Percentiles rank a stretch among this genome's conserved stretches.
These are phyloP conservation scores for Pittosporum tobira DNA, from an alignment of 129 eudicot genomes.

Conservation along the genomic window DNA sequence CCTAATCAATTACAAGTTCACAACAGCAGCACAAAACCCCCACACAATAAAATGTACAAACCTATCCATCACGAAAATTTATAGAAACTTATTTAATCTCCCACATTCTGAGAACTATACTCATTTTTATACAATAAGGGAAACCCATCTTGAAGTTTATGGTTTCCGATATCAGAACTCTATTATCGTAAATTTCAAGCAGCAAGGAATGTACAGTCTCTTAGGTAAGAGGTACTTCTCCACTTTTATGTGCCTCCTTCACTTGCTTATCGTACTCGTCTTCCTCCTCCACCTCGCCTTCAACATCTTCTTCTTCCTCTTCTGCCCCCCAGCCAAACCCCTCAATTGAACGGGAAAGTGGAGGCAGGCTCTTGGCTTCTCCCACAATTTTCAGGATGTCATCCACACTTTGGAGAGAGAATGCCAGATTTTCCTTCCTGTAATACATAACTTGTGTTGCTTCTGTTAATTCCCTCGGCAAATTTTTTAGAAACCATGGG, in stretches of 20 bases:
- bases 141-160: no score
- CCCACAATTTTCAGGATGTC: slow-evolving; percentile 82
- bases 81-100: background rate
- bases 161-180: background rate
- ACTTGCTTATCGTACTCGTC: slow-evolving; percentile 82
- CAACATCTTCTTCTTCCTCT: slow-evolving; percentile 43
- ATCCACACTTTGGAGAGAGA: slow-evolving; percentile 70
- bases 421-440: slow-evolving; percentile 71
- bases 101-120: no score
- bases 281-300: slow-evolving; percentile 52
- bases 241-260: slow-evolving; percentile 70
- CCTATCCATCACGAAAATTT: slow-evolving; percentile 4
- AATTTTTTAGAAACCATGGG: slow-evolving; percentile 88
- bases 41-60: background rate
- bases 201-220: background rate
- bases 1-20: slow-evolving; percentile 1
- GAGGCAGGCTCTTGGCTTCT: slow-evolving; percentile 70
- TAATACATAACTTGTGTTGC: slow-evolving; percentile 64
- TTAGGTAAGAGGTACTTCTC: slow-evolving; percentile 49
- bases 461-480: slow-evolving; percentile 82
- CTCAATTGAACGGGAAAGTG: slow-evolving; percentile 56
- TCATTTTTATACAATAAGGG: background rate
- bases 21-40: slow-evolving; percentile 5
- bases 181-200: slow-evolving; percentile 5
- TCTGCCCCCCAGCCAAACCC: slow-evolving; percentile 82